phyloP scores from a whole-genome alignment of 352 stramenopile genomes.

The Phytophthora podocarpi region DNA sequence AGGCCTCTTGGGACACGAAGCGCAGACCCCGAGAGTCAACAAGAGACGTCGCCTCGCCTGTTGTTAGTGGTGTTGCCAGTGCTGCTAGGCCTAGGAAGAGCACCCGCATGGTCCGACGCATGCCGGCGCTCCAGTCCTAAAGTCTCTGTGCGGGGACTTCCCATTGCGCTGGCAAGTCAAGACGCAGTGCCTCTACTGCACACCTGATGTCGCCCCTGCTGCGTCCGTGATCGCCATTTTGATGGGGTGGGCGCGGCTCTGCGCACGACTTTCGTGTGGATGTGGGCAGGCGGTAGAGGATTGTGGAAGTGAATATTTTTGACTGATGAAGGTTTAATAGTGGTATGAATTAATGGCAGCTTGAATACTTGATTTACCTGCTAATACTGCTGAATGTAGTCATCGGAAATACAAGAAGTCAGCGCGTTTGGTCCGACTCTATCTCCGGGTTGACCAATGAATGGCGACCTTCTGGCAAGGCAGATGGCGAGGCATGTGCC shows the following conservation, averaged over 20 bases:
- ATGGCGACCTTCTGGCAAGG: conserved; percentile 1
- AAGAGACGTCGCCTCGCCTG: conserved; percentile 4
- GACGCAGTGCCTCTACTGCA: conserved; percentile 25
- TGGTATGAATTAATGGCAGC: no score
- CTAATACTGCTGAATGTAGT: conserved; percentile 2
- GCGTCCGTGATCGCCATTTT: conserved; percentile 20
- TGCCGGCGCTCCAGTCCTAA: conserved; percentile 26
- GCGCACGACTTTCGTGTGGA: conserved; percentile 1
- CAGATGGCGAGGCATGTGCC: conserved; percentile 1
- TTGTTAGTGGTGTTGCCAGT: no score
- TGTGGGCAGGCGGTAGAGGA: neutral
- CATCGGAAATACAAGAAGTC: conserved; percentile 3
- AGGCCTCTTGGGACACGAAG: conserved; percentile 54
- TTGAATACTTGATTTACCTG: neutral
- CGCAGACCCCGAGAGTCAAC: conserved; percentile 41
- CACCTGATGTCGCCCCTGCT: conserved; percentile 9
- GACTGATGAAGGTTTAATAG: neutral
- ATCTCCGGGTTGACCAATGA: conserved; percentile 3
- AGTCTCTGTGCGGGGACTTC: conserved; percentile 34
- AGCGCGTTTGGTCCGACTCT: conserved; percentile 18
- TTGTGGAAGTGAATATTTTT: neutral
- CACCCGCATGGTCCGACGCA: conserved; percentile 24
- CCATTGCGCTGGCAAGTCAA: conserved; percentile 16
- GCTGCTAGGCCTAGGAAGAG: conserved; percentile 17
- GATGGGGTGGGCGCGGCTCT: conserved; percentile 16